These are phyloP conservation scores for Lipomyces orientalis DNA, from an alignment of 805 yeast genomes.

Conservation along the genomic window DNA sequence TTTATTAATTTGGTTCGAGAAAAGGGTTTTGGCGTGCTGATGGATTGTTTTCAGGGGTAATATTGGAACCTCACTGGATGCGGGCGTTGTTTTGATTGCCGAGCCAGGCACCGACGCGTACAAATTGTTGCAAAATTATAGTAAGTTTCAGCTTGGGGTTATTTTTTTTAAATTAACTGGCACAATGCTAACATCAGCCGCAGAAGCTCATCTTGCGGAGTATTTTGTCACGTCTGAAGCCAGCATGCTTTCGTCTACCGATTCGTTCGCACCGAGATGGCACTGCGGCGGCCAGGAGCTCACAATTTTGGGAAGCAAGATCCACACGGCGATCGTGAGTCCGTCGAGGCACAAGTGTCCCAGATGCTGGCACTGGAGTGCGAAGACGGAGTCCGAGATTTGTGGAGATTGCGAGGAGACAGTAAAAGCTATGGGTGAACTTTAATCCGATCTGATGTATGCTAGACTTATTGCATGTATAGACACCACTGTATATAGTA, in stretches of 20 bases:
- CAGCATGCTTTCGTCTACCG: conserved; percentile 39
- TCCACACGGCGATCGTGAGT: conserved; percentile 51
- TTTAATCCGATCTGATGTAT: not conserved
- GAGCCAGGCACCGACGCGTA: conserved; percentile 33
- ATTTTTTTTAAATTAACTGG: conserved; percentile 7
- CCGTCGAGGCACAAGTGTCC: conserved; percentile 74
- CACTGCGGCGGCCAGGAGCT: conserved; percentile 31
- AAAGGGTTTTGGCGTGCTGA: conserved; percentile 14
- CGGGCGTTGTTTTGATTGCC: conserved; percentile 51
- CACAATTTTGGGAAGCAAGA: conserved; percentile 43
- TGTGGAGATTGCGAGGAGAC: conserved; percentile 67
- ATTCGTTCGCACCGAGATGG: not conserved
- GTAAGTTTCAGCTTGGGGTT: conserved; percentile 31
- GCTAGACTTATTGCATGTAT: not conserved
- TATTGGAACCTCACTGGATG: conserved; percentile 60
- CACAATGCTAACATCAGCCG: not conserved
- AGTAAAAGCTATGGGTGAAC: conserved; percentile 3
- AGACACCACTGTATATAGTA: not conserved
- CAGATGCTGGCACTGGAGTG: conserved; percentile 87
- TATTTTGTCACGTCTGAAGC: conserved; percentile 70
- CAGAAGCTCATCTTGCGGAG: conserved; percentile 57
- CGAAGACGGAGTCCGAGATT: conserved; percentile 57
- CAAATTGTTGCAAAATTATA: conserved; percentile 16
- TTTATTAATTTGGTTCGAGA: no score
- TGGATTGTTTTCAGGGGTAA: not conserved